phyloP scores from a whole-genome alignment of 768 basidiomycete genomes.

The Rhodotorula taiwanensis region DNA sequence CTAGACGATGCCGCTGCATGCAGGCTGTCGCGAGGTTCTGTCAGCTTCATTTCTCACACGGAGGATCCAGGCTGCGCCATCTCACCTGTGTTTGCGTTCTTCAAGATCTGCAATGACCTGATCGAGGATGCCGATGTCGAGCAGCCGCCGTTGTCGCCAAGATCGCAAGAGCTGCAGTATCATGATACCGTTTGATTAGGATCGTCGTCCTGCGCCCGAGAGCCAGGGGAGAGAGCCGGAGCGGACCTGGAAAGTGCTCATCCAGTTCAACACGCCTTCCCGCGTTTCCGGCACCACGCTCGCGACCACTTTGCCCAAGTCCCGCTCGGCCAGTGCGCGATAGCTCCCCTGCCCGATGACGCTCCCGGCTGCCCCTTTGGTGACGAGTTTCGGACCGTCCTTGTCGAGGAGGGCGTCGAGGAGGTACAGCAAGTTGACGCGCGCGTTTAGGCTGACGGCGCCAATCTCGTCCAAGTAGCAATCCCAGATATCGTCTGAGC shows the following conservation, averaged over 20 bases:
- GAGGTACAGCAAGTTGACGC: constrained; percentile 49
- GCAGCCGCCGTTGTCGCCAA: constrained; percentile 36
- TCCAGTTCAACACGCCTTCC: constrained; percentile 48
- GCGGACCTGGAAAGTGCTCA: constrained; percentile 47
- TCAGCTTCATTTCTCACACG: background rate
- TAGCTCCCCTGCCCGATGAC: constrained; percentile 28
- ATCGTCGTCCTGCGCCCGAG: too few species aligned
- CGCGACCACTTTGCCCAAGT: constrained; percentile 44
- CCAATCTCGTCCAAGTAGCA: constrained; percentile 47
- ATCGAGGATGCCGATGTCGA: constrained; percentile 31
- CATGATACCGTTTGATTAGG: constrained; percentile 31
- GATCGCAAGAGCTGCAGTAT: constrained; percentile 35
- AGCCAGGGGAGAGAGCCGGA: constrained; percentile 1
- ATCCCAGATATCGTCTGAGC: constrained; percentile 49
- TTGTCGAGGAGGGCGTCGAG: constrained; percentile 46
- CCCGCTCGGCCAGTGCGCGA: constrained; percentile 41
- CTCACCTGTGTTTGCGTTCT: constrained; percentile 21
- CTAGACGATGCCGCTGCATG: background rate
- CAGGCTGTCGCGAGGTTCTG: background rate
- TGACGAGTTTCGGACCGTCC: constrained; percentile 9
- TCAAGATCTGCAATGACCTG: constrained; percentile 22
- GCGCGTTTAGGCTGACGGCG: constrained; percentile 45
- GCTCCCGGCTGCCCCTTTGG: background rate
- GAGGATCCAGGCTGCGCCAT: background rate
- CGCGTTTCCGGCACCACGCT: constrained; percentile 45